Evolutionary conservation across 2,329 filamentous ascomycete genomes (phyloP).

Genomic region (Hirsutella minnesotensis): DNA sequence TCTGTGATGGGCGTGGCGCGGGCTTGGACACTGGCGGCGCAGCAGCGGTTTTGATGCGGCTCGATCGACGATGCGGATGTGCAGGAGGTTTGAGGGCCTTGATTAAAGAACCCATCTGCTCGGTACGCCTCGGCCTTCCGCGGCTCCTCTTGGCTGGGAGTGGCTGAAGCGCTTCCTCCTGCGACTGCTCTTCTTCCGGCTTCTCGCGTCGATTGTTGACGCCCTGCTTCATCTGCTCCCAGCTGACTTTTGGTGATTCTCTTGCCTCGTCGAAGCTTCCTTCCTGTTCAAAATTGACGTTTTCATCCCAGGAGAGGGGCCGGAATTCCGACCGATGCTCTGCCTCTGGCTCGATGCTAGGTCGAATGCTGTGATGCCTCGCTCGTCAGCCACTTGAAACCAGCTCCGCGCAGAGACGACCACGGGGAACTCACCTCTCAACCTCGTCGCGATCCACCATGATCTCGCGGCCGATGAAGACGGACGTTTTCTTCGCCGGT

Average conservation of each 20-base stretch:
- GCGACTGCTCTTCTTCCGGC: too few species aligned
- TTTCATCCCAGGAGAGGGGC: background rate
- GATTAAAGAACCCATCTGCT: background rate
- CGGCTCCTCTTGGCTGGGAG: background rate
- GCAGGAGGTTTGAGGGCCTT: too few species aligned
- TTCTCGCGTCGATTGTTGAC: too few species aligned
- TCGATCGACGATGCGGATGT: background rate
- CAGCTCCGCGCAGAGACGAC: background rate
- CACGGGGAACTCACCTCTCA: slow-evolving; percentile 4
- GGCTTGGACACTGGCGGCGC: background rate
- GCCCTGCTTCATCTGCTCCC: too few species aligned
- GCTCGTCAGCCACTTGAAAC: background rate
- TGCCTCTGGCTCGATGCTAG: slow-evolving; percentile 6
- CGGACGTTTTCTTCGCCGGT: slow-evolving; percentile 2
- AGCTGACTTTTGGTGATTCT: too few species aligned
- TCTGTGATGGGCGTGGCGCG: too few species aligned
- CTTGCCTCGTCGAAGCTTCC: too few species aligned
- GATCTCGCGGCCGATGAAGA: slow-evolving; percentile 12
- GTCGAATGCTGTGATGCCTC: slow-evolving; percentile 2
- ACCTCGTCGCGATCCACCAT: slow-evolving; percentile 5
- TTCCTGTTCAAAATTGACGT: background rate
- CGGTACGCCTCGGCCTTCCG: background rate
- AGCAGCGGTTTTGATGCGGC: background rate
- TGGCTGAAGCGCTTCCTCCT: too few species aligned
- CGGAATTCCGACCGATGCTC: background rate